Percentiles rank a stretch among this genome's conserved stretches.
These are phyloP conservation scores for Mediolabrus comicus DNA, from an alignment of 108 stramenopile genomes.

Conservation along the genomic window DNA sequence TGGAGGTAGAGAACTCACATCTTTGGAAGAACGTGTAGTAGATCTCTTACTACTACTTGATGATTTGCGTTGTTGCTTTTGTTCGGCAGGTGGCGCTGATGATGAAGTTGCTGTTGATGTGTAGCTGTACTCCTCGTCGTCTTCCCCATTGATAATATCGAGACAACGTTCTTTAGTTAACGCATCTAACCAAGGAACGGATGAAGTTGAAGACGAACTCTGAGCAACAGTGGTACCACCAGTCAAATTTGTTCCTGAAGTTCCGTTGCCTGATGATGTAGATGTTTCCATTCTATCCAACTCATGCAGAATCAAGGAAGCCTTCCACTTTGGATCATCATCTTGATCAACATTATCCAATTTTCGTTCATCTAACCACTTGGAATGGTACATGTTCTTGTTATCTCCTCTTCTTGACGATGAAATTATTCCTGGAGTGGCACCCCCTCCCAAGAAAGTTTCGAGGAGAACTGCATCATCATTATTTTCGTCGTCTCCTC, in stretches of 20 bases:
- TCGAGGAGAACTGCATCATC: constrained; percentile 1
- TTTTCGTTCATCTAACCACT: constrained; percentile 22
- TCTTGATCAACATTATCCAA: constrained; percentile 4
- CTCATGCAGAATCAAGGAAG: constrained; percentile 45
- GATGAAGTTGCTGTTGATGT: not conserved
- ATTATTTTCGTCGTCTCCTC: not conserved
- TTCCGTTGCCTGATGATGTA: constrained; percentile 2
- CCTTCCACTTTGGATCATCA: constrained; percentile 47
- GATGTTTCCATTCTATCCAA: constrained; percentile 20
- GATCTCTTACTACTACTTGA: not conserved
- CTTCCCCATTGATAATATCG: constrained; percentile 44
- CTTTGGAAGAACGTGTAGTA: not conserved
- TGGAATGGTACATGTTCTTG: not conserved
- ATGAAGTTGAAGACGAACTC: not conserved
- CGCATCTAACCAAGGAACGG: constrained; percentile 74
- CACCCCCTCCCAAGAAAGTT: constrained; percentile 35
- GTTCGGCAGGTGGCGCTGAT: not conserved
- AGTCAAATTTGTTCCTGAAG: not conserved
- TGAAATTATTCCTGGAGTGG: constrained; percentile 23
- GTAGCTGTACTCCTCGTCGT: constrained; percentile 31
- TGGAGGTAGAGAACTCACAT: constrained; percentile 2
- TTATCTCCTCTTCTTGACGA: not conserved
- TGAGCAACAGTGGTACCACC: not conserved
- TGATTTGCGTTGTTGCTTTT: not conserved
- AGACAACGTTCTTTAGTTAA: constrained; percentile 61